A percentile compares a stretch with the other conserved stretches of the same genome.
Evolutionary conservation across 805 yeast genomes (phyloP).

Genomic region (Metschnikowia continentalis): DNA sequence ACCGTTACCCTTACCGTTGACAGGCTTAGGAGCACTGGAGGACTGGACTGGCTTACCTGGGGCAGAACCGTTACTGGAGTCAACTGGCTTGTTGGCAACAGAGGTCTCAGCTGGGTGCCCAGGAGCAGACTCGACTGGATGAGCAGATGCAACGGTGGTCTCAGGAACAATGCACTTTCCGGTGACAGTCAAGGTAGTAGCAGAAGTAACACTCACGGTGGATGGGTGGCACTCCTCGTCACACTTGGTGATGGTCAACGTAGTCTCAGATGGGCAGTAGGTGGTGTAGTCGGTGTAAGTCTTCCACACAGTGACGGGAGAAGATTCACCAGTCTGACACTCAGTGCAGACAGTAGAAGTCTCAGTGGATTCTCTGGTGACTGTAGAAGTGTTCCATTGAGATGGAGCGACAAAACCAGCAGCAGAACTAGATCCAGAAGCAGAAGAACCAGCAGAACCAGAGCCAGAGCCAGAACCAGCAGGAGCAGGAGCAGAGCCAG

Average conservation of each 20-base stretch:
- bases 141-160: neutral
- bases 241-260: slow-evolving; percentile 29
- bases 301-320: slow-evolving; percentile 14
- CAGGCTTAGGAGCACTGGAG: too few species aligned
- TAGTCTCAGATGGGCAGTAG: slow-evolving; percentile 25
- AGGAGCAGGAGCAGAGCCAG: too few species aligned
- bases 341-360: neutral
- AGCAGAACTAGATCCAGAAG: neutral
- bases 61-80: too few species aligned
- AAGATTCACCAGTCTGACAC: neutral
- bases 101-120: too few species aligned
- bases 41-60: too few species aligned
- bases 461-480: too few species aligned
- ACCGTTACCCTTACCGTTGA: too few species aligned
- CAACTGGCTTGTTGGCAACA: too few species aligned
- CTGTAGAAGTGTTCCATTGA: neutral
- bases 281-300: slow-evolving; percentile 28
- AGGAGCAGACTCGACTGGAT: too few species aligned
- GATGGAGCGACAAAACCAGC: neutral
- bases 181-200: slow-evolving; percentile 29
- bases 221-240: slow-evolving; percentile 22
- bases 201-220: slow-evolving; percentile 21
- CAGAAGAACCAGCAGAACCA: too few species aligned
- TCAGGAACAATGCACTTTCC: slow-evolving; percentile 23
- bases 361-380: neutral